These are phyloP conservation scores for Tubosaeta sp. DNA, from an alignment of 768 basidiomycete species.

Conservation along the genomic window DNA sequence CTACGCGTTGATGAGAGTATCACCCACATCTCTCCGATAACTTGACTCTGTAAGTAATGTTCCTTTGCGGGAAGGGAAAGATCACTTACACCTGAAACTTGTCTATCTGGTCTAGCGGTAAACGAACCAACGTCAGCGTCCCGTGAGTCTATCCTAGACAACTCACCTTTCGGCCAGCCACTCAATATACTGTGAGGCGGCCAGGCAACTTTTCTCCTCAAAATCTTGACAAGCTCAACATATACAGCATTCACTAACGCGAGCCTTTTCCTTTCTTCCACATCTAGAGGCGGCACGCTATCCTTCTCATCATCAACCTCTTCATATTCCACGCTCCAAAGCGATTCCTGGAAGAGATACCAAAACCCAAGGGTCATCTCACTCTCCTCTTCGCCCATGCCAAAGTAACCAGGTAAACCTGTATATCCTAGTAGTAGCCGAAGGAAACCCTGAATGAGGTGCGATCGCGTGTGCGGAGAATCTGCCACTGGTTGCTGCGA, in stretches of 20 bases:
- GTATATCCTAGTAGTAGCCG: slow-evolving; percentile 70
- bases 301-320: slow-evolving; percentile 29
- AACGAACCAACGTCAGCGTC: slow-evolving; percentile 6
- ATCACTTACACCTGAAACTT: slow-evolving; percentile 69
- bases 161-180: slow-evolving; percentile 68
- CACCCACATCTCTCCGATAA: slow-evolving; percentile 82
- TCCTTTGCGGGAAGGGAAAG: not conserved
- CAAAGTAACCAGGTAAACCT: slow-evolving; percentile 70
- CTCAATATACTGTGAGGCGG: slow-evolving; percentile 43
- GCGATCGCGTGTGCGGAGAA: slow-evolving; percentile 38
- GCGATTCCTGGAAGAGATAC: slow-evolving; percentile 85
- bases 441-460: slow-evolving; percentile 67
- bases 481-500: slow-evolving; percentile 37
- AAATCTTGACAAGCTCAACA: slow-evolving; percentile 64
- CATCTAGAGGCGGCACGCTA: slow-evolving; percentile 12
- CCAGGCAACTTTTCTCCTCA: slow-evolving; percentile 74
- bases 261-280: slow-evolving; percentile 38
- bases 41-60: slow-evolving; percentile 33
- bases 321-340: slow-evolving; percentile 67
- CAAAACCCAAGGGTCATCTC: slow-evolving; percentile 87
- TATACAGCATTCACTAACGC: slow-evolving; percentile 72
- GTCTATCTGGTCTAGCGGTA: slow-evolving; percentile 63
- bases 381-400: slow-evolving; percentile 82
- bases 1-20: slow-evolving; percentile 85
- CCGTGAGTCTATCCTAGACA: not conserved